phyloP scores from a whole-genome alignment of 495 filamentous ascomycete species.

The Platismatia glauca region DNA sequence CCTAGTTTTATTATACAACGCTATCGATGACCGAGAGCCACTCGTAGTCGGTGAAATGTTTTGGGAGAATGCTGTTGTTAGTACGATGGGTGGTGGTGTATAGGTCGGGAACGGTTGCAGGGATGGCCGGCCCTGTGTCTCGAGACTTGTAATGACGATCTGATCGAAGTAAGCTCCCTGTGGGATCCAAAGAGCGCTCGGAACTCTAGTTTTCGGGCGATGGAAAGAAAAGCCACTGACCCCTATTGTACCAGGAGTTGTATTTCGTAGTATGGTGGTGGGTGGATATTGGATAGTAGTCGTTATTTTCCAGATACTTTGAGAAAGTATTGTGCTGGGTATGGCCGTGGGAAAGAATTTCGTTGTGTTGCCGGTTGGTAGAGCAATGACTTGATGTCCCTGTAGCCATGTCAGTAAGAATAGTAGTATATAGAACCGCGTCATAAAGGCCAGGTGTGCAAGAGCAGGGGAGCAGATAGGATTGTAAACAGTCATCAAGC shows the following conservation, averaged over 20 bases:
- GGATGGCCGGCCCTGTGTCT: constrained; percentile 31
- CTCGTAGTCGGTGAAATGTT: not conserved
- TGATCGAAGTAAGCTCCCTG: not conserved
- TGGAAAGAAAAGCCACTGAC: not conserved
- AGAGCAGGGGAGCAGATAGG: not conserved
- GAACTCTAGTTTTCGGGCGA: not conserved
- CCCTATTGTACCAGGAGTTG: not conserved
- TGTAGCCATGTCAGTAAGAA: not conserved
- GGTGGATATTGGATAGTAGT: not conserved
- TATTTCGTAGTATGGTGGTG: not conserved
- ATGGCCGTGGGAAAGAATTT: not conserved
- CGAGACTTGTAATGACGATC: not conserved
- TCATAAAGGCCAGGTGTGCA: not conserved
- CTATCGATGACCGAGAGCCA: constrained; percentile 15
- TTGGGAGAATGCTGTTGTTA: constrained; percentile 6
- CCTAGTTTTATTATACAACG: not conserved
- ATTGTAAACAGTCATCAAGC: not conserved
- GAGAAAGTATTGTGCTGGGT: not conserved
- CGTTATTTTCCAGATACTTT: not conserved
- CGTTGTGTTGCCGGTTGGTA: not conserved
- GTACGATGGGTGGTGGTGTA: constrained; percentile 8
- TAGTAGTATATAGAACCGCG: not conserved
- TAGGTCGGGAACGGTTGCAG: constrained; percentile 32
- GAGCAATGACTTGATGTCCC: not conserved
- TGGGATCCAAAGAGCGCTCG: not conserved